Conservation (phyloP, 495 filamentous ascomycete species). For the Podospora australis region DNA sequence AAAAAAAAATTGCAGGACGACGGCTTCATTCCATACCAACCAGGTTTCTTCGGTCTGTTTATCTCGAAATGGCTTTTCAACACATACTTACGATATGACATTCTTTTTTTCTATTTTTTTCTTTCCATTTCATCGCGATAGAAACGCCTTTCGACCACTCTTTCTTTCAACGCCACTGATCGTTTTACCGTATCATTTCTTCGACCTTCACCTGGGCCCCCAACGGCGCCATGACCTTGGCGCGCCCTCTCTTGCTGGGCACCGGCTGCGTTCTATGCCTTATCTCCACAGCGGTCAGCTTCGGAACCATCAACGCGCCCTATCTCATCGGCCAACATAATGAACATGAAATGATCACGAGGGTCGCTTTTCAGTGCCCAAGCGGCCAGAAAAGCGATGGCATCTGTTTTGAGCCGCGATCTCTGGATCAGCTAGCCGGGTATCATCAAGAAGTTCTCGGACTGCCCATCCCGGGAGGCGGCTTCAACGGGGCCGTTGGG, state of each 20-base stretch:
- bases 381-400: slow-evolving; percentile 20
- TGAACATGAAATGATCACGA: slow-evolving; percentile 27
- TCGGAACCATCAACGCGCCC: slow-evolving; percentile 26
- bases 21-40: too few relatives aligned
- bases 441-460: slow-evolving; percentile 18
- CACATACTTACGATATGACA: too few relatives aligned
- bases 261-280: neutral
- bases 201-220: neutral
- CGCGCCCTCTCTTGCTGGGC: neutral
- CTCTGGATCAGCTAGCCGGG: slow-evolving; percentile 25
- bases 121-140: too few relatives aligned
- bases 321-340: slow-evolving; percentile 21
- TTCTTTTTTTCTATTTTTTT: too few relatives aligned
- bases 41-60: too few relatives aligned
- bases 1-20: too few relatives aligned
- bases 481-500: slow-evolving; percentile 25
- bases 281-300: slow-evolving; percentile 1
- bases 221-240: neutral
- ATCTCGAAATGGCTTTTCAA: too few relatives aligned
- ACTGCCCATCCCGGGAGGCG: slow-evolving; percentile 15
- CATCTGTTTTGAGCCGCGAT: slow-evolving; percentile 22
- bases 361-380: slow-evolving; percentile 23
- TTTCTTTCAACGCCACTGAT: too few relatives aligned
- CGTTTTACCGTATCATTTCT: too few relatives aligned
- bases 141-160: too few relatives aligned